Percentiles rank a stretch among this genome's conserved stretches.
phyloP scores from a whole-genome alignment of 192 early-diverging fungal genomes.

The Podila verticillata region DNA sequence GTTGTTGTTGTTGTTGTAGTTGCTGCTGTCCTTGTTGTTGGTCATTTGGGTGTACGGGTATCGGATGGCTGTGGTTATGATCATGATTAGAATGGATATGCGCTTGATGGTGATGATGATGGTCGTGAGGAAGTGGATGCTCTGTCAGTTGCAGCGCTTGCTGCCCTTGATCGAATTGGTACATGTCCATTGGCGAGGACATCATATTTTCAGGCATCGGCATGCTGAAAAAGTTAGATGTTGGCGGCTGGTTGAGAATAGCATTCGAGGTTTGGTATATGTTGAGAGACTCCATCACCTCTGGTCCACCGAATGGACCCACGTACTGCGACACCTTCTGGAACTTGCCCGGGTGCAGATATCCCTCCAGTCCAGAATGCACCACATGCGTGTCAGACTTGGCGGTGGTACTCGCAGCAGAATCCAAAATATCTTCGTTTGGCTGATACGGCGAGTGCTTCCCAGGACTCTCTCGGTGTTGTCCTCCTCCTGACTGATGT shows the following conservation, averaged over 20 bases:
- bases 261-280: slow-evolving; percentile 35
- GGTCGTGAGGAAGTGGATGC: neutral
- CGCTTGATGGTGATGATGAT: neutral
- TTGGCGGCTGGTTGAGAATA: slow-evolving; percentile 30
- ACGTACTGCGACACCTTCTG: slow-evolving; percentile 44
- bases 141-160: neutral
- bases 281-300: slow-evolving; percentile 36
- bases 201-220: neutral
- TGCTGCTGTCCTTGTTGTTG: slow-evolving; percentile 1
- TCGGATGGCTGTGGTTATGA: neutral
- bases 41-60: neutral
- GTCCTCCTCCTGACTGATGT: slow-evolving; percentile 14
- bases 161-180: slow-evolving; percentile 14
- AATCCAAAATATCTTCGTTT: neutral
- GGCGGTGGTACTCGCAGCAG: neutral
- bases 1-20: neutral
- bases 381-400: neutral
- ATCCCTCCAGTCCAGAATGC: neutral
- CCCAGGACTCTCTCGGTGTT: neutral
- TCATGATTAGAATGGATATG: neutral
- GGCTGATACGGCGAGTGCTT: neutral
- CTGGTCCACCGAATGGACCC: slow-evolving; percentile 37
- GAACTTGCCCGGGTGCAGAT: slow-evolving; percentile 26
- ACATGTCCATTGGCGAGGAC: slow-evolving; percentile 9
- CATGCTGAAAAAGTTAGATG: neutral